Evolutionary conservation across 306 rosid species (phyloP), one percentile per base, ranked within the genome.

Genomic region (Prunus davidiana): DNA sequence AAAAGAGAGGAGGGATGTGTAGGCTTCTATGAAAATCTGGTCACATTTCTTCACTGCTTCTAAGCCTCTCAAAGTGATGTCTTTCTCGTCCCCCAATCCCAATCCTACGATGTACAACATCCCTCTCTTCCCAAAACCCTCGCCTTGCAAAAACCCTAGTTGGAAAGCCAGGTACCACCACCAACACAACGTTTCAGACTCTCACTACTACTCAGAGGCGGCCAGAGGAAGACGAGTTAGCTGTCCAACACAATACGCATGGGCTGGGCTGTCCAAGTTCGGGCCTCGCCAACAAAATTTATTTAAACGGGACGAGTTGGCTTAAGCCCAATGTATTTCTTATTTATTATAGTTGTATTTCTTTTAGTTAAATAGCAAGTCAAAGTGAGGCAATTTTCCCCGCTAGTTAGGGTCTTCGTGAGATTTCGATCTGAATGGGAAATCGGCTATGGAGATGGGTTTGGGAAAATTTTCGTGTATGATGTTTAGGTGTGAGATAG

Each of bases 1-100:
- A 22, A 90, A 92, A 28, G 97, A 95, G 41, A 95, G 94, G 41
- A 95, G 97, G 61, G 97, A 95, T 80, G 97, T 92, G 87, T 90
- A 90, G 63, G 98, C 90, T 87, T 95, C 97, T 60, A 92, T 88
- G 85, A 85, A 90, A 47, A 95, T 76, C 79, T 85, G 89, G 62
- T 62, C 72, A 63, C 94, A 94, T 32, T 79, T 86, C 24, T 77
- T 80, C 64, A 91, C 93, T 54, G 95, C 96, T 85, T 94, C 98
- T 80, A 94, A 86, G 6, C 98, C 97, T 74, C 90, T 89, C 15
- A 91, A 79, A 8, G 93, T 94, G 64, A 94, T 93, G 76, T 91
- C 97, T 80, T 54, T 75, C 83, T 93, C 98, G 75, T 91, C 84
- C 5, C 98, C 98, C 77, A 94, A 82, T 34, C 98, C 98, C 24